Base-by-base conservation (phyloP, 345 rosid species). In the Excoecaria cochinchinensis region DNA sequence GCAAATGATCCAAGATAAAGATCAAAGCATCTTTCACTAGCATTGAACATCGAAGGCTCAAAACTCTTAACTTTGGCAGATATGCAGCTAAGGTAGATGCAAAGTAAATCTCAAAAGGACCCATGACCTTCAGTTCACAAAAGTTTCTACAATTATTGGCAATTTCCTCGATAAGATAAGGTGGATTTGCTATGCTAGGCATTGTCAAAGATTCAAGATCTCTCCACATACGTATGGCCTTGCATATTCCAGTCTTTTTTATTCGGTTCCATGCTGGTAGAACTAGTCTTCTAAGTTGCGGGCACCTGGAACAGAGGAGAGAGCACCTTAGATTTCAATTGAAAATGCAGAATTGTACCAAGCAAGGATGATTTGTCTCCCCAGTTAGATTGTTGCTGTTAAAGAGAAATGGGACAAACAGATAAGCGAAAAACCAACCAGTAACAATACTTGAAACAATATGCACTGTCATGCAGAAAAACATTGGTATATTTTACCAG, bases 261-360 rank as follows among this genome's bases (percentile, higher is more conserved):
- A 95, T 87, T 80, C 92, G 84, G 84, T 92, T 92, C 97, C 94
- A 92, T 25, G 97, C 97, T 0, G 97, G 99, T 73, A 92, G 56
- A 31, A 95, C 94, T 9, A 95, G 82, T 48, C 90, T 87, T 70
- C 75, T 86, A 77, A 95, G 84, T 10, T 58, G 78, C 0, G 93
- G 96, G 73, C 89, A 87, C 88, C 99, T 95, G 77, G 77, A 68
- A n/a, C 21, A 48, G 16, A 60, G 70, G 52, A 75, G 39, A 63
- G 6, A 6, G 36, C 7, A 60, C 47, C 31, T 77, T 62, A 70
- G 46, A 55, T 62, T 22, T 16, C 6, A 24, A 15, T 71, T 8
- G 9, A 68, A 48, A 21, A 59, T 31, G 47, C 8, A 38, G 16
- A 60, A 46, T 1, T 22, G 25, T 21, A 21, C 56, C 75, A 48